phyloP scores from a whole-genome alignment of 768 basidiomycete genomes.

The Tylopilus sp. region DNA sequence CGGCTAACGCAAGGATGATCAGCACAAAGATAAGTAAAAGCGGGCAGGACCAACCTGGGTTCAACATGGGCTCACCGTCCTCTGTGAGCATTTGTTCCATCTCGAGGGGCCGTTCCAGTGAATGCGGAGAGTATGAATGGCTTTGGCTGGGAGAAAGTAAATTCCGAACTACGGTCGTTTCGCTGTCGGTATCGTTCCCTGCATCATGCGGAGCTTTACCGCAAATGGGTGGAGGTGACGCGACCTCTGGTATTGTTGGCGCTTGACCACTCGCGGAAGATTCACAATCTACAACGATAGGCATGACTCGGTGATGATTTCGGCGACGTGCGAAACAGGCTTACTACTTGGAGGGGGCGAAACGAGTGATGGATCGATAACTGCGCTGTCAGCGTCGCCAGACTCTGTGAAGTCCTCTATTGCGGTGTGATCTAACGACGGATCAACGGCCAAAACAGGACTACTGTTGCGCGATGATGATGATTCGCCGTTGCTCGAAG shows the following conservation, averaged over 20 bases:
- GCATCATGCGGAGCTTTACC: constrained; percentile 8
- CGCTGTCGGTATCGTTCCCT: constrained; percentile 12
- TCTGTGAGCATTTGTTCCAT: constrained; percentile 59
- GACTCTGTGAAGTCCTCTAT: constrained; percentile 12
- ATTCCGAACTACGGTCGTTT: constrained; percentile 12
- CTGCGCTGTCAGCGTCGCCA: constrained; percentile 17
- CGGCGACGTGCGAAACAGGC: constrained; percentile 19
- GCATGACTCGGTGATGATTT: constrained; percentile 34
- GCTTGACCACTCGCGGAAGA: constrained; percentile 7
- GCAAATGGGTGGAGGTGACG: constrained; percentile 9
- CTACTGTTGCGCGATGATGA: constrained; percentile 28
- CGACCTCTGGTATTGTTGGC: constrained; percentile 5
- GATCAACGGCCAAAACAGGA: constrained; percentile 25
- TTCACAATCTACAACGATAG: constrained; percentile 34
- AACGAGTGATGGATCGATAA: constrained; percentile 40
- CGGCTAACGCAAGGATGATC: constrained; percentile 33
- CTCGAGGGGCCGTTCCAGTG: constrained; percentile 37
- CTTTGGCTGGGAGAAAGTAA: constrained; percentile 22
- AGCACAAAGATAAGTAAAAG: neutral
- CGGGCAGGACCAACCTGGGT: constrained; percentile 49
- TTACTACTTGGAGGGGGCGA: constrained; percentile 19
- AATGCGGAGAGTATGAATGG: constrained; percentile 25
- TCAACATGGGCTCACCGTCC: constrained; percentile 65
- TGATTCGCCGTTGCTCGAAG: constrained; percentile 25
- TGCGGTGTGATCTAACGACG: constrained; percentile 15